phyloP scores from a whole-genome alignment of 1,139 yeast species.

The Candida sanyaensis region DNA sequence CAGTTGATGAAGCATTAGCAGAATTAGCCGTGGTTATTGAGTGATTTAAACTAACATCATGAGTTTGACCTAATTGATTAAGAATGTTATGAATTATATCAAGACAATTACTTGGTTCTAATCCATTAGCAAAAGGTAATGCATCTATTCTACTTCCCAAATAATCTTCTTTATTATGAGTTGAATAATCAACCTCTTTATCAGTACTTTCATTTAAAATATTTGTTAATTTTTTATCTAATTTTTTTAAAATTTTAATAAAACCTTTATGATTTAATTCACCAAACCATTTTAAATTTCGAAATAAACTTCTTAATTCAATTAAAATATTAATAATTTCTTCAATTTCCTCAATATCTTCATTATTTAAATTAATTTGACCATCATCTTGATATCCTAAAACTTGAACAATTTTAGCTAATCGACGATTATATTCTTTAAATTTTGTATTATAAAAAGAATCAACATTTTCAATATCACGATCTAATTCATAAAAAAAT shows the following conservation, averaged over 20 bases:
- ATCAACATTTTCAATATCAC: constrained; percentile 81
- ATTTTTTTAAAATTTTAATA: constrained; percentile 82
- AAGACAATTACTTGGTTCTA: constrained; percentile 57
- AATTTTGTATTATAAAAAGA: constrained; percentile 73
- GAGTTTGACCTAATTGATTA: constrained; percentile 31
- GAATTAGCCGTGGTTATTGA: not conserved
- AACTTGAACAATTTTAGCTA: constrained; percentile 47
- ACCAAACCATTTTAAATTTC: constrained; percentile 91
- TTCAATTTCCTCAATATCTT: constrained; percentile 64
- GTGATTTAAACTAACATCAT: constrained; percentile 13
- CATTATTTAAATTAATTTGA: constrained; percentile 32
- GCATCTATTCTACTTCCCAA: constrained; percentile 71
- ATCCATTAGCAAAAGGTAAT: constrained; percentile 74
- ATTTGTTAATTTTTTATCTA: constrained; percentile 71
- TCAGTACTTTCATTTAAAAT: constrained; percentile 17
- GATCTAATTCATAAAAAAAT: constrained; percentile 78
- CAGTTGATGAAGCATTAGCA: not conserved
- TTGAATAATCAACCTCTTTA: constrained; percentile 37
- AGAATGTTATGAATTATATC: constrained; percentile 57
- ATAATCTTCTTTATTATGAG: constrained; percentile 66
- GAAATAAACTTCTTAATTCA: constrained; percentile 73
- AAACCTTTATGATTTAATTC: constrained; percentile 92
- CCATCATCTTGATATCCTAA: constrained; percentile 31
- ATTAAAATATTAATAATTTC: constrained; percentile 76
- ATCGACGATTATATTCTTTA: constrained; percentile 71